These are phyloP conservation scores for Pisolithus tinctorius DNA, from an alignment of 768 basidiomycete genomes.

Conservation along the genomic window DNA sequence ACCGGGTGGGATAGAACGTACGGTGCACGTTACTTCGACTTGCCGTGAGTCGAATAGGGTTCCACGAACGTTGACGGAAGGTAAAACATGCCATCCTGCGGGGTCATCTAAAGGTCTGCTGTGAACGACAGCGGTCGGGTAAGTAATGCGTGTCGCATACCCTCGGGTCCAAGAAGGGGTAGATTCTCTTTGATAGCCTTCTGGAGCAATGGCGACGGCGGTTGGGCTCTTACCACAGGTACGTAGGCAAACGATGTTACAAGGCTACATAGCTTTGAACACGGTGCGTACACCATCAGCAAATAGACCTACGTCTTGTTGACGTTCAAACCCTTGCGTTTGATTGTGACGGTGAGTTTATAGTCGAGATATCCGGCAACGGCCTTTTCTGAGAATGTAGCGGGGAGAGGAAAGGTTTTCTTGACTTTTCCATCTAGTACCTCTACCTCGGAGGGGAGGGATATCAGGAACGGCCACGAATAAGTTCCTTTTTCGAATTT, in stretches of 20 bases:
- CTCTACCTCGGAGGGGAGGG: constrained; percentile 37
- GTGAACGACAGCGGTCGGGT: not conserved
- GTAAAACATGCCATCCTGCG: constrained; percentile 33
- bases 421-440: constrained; percentile 32
- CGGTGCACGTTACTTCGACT: constrained; percentile 26
- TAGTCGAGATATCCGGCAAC: constrained; percentile 55
- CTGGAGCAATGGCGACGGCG: constrained; percentile 30
- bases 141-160: not conserved
- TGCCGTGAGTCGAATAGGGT: constrained; percentile 28
- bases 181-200: constrained; percentile 30
- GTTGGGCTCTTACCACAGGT: constrained; percentile 27
- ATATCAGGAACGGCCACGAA: constrained; percentile 43
- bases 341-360: constrained; percentile 42
- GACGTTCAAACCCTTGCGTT: constrained; percentile 40
- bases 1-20: constrained; percentile 14
- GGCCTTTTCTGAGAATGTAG: constrained; percentile 49
- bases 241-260: constrained; percentile 27
- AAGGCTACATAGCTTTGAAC: constrained; percentile 19
- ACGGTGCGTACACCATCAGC: not conserved
- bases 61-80: constrained; percentile 27
- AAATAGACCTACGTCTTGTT: constrained; percentile 38
- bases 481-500: constrained; percentile 39
- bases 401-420: constrained; percentile 38
- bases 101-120: constrained; percentile 24
- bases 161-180: constrained; percentile 30